A percentile compares a stretch with the other conserved stretches of the same genome.
Evolutionary conservation across 192 early-diverging fungal genomes (phyloP).

Genomic region (Gonapodya prolifera): DNA sequence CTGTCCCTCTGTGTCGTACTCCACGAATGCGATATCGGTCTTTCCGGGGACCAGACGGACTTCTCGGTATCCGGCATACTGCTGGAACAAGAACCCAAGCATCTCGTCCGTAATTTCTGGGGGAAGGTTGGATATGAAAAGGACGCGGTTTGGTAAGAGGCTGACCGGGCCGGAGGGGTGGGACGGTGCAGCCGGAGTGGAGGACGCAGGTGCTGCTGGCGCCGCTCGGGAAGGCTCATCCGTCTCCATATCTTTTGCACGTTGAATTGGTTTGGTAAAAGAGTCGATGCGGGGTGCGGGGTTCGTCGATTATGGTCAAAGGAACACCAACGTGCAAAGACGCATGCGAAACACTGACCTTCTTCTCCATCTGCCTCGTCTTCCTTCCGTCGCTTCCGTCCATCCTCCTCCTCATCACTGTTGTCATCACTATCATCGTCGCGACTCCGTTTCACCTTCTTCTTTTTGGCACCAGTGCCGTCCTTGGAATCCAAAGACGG

Average conservation of each 20-base stretch:
- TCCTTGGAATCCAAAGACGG: neutral
- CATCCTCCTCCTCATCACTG: neutral
- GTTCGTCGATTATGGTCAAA: neutral
- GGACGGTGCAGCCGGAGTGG: neutral
- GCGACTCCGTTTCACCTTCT: neutral
- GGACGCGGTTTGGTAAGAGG: constrained; percentile 6
- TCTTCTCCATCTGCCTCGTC: neutral
- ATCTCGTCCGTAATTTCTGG: constrained; percentile 7
- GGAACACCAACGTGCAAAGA: neutral
- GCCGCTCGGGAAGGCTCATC: neutral
- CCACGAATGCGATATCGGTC: constrained; percentile 52
- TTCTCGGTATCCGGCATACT: constrained; percentile 48
- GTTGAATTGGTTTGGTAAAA: neutral
- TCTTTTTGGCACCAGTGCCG: neutral
- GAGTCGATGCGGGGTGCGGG: neutral
- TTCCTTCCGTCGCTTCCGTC: neutral
- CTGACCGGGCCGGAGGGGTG: neutral
- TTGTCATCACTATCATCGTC: neutral
- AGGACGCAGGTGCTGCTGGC: neutral
- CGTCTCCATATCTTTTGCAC: constrained; percentile 3
- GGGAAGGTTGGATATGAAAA: constrained; percentile 11
- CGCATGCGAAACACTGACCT: neutral
- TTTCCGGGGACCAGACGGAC: constrained; percentile 51
- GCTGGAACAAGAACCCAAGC: constrained; percentile 12
- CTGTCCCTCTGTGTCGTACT: constrained; percentile 39